These are phyloP conservation scores for Candida buenavistaensis DNA, from an alignment of 1,139 yeast species.

Conservation along the genomic window DNA sequence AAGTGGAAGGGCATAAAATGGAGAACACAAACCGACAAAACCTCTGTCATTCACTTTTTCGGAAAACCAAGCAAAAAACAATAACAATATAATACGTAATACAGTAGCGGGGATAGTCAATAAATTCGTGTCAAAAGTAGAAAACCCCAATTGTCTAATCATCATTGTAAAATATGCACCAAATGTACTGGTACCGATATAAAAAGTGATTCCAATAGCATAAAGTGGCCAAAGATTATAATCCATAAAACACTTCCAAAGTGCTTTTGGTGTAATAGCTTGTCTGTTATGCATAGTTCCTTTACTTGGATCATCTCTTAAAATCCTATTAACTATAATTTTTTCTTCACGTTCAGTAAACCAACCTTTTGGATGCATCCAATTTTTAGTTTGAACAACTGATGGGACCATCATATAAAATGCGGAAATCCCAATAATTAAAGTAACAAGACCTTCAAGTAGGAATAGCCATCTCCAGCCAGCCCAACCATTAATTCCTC, in stretches of 20 bases:
- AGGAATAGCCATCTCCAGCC: constrained; percentile 72
- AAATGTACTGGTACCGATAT: constrained; percentile 45
- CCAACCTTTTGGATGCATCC: constrained; percentile 60
- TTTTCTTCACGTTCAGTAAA: constrained; percentile 61
- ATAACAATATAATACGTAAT: constrained; percentile 25
- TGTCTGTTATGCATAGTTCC: constrained; percentile 43
- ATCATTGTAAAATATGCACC: constrained; percentile 18
- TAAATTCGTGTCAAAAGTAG: constrained; percentile 54
- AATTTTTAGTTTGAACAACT: constrained; percentile 53
- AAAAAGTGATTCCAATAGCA: constrained; percentile 48
- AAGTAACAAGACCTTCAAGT: constrained; percentile 61
- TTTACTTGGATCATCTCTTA: constrained; percentile 62
- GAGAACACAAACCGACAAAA: constrained; percentile 30
- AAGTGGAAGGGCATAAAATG: constrained; percentile 38
- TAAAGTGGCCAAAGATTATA: constrained; percentile 64
- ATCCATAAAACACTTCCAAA: constrained; percentile 46
- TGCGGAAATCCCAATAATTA: constrained; percentile 52
- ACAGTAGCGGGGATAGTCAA: constrained; percentile 48
- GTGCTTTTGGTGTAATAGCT: constrained; percentile 41
- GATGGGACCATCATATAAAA: constrained; percentile 62
- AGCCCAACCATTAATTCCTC: constrained; percentile 26
- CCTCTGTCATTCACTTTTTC: constrained; percentile 41
- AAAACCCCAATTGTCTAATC: constrained; percentile 54
- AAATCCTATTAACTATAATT: constrained; percentile 59
- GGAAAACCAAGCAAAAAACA: constrained; percentile 39